These are phyloP conservation scores for Cordyceps javanica DNA, from an alignment of 2,329 filamentous ascomycete species.

Conservation along the genomic window DNA sequence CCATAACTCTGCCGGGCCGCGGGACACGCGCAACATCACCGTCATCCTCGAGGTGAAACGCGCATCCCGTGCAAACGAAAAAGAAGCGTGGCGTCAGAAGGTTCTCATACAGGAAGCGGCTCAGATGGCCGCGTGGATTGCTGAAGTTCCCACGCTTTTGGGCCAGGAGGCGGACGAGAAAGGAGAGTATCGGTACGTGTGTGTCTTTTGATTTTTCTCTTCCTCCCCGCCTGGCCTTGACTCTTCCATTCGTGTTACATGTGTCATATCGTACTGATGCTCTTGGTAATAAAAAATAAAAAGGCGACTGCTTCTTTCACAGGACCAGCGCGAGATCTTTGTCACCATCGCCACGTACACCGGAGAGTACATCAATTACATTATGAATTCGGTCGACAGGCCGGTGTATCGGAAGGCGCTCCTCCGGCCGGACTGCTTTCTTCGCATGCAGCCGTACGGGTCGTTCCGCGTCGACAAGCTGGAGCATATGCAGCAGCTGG, in stretches of 20 bases:
- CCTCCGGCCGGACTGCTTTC: neutral
- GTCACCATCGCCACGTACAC: neutral
- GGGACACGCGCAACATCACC: neutral
- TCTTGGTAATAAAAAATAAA: neutral
- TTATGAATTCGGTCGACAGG: neutral
- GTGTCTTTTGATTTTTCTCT: no score
- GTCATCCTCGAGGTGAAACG: neutral
- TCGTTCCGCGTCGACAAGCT: neutral
- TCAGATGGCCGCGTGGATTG: neutral
- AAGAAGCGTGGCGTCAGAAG: neutral
- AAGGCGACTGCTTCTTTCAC: neutral
- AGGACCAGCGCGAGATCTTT: neutral
- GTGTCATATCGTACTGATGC: no score
- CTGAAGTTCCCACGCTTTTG: neutral
- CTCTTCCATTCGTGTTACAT: no score
- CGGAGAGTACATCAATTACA: neutral
- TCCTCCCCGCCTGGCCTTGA: no score
- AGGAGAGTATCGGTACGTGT: neutral
- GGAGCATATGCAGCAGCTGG: neutral
- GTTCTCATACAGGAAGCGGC: neutral
- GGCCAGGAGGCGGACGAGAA: neutral
- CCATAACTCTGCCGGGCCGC: neutral
- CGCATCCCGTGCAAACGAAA: neutral
- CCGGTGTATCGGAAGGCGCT: neutral
- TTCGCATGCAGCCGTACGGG: neutral